Evolutionary conservation across 2,329 filamentous ascomycete genomes (phyloP), one percentile per base, ranked within the genome.

Genomic region (Cladosporium sp.): DNA sequence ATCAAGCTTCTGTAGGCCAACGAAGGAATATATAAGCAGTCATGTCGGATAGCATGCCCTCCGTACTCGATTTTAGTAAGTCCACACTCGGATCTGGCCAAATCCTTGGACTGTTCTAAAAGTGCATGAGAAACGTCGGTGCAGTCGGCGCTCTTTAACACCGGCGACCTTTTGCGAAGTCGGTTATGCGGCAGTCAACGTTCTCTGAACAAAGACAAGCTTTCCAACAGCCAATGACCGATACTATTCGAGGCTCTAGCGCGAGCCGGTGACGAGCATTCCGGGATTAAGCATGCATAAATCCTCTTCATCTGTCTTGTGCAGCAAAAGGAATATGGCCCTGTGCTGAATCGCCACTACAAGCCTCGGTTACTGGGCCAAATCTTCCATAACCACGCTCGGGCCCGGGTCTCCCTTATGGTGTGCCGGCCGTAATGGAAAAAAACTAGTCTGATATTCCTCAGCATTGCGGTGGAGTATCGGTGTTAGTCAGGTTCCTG

Each of bases 271-370:
- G 15, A 19, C n/a, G 7, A n/a, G 15, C 19, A 15, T 9, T 29
- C 37, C 43, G 32, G 43, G 6, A n/a, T 13, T 27, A 47, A 24
- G 45, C 37, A 9, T 41, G 45, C 45, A 48, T 41, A 48, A 48
- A 12, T 36, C n/a, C n/a, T n/a, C n/a, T n/a, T n/a, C n/a, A n/a
- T n/a, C n/a, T n/a, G 44, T 47, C 38, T 47, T 47, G 44, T 47
- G 37, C 45, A 48, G 27, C 13, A 34, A n/a, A 17, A 19, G n/a
- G 19, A n/a, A 13, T 18, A n/a, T 13, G 44, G 29, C 40, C 36
- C 44, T 36, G 40, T 32, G 37, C 41, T 18, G 42, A 22, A 29
- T 39, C 15, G 43, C 43, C 43, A 39, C 36, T 40, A 41, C 37
- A 48, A 41, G 37, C 45, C 45, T 48, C 45, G 45, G 45, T 34